Base-by-base conservation (phyloP, 306 rosid genomes). In the Cicer judaicum region DNA sequence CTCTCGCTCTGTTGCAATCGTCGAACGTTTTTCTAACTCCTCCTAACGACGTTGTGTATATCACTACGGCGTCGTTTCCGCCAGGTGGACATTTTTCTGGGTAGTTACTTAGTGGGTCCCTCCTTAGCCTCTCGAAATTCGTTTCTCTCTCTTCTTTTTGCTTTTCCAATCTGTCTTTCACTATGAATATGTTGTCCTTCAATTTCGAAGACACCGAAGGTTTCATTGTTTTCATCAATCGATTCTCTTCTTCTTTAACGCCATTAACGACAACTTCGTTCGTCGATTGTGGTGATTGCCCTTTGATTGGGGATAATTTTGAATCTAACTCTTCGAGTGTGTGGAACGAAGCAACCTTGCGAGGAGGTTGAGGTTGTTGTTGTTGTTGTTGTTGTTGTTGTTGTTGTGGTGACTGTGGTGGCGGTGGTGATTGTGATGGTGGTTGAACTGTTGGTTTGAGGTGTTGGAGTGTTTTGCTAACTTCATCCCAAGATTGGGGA, bases 401-500 rank as follows among this genome's bases (percentile, higher is more conserved):
- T 0, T 12, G 46, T 39, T 55, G 44, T 3, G 76, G 54, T 5
- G 54, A 7, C 1, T 47, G 53, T 6, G 59, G 13, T 5, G 68
- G 61, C 5, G 70, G 24, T 59, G 12, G 42, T 8, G 14, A 21
- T 21, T 21, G 43, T 19, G 55, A 9, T 43, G 10, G 52, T 81
- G 46, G 12, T 16, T 67, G 52, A 52, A 48, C 29, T 7, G 34
- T 19, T 43, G 97, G 88, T 78, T 91, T 91, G 67, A 93, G 86
- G 63, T 87, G 86, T 69, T 88, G 82, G 2, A 91, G 81, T 7
- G 90, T 85, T 67, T 88, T 89, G 73, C 96, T 89, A 3, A 93
- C 92, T 36, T 91, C 89, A 1, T 83, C 93, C 97, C 98, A 93
- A 0, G 98, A 81, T 62, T 83, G 90, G n/a, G 97, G 94, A 5